Conservation (phyloP, 2,329 filamentous ascomycete genomes). For the Talaromyces sp. region DNA sequence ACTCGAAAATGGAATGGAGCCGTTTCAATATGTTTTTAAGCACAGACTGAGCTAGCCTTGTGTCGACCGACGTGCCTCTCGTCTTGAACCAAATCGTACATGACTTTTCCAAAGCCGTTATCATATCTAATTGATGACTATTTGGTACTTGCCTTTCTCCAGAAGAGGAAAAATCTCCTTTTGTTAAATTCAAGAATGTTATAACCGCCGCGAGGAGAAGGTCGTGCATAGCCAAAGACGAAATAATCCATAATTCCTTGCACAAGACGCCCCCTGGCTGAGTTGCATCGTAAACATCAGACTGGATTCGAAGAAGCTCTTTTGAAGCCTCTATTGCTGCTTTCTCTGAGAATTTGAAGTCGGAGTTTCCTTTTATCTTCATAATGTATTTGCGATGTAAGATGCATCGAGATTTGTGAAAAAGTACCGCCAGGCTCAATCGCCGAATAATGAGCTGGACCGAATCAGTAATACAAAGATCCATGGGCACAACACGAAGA, state of each 20-base stretch:
- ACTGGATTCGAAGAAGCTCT: conserved; percentile 9
- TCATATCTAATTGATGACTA: neutral
- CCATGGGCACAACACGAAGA: conserved; percentile 5
- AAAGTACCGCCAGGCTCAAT: conserved; percentile 7
- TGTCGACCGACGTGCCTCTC: conserved; percentile 3
- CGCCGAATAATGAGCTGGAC: conserved; percentile 7
- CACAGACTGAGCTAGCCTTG: neutral
- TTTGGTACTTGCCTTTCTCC: neutral
- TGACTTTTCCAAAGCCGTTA: conserved; percentile 1
- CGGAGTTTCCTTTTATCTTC: neutral
- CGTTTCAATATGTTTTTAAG: conserved; percentile 5
- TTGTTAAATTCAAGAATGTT: neutral
- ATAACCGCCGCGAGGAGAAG: conserved; percentile 8
- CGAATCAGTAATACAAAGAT: conserved; percentile 4
- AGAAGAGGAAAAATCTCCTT: neutral
- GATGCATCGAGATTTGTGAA: conserved; percentile 12
- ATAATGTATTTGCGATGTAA: conserved; percentile 11
- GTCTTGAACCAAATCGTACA: conserved; percentile 11
- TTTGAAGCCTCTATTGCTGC: conserved; percentile 7
- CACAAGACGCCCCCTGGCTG: conserved; percentile 5
- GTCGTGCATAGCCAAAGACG: conserved; percentile 8
- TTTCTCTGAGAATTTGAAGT: conserved; percentile 6
- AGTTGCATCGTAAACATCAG: conserved; percentile 5
- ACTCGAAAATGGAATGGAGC: neutral
- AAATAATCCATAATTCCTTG: conserved; percentile 9